Base-by-base conservation (phyloP, 345 rosid genomes). In the Erodium maritimum region DNA sequence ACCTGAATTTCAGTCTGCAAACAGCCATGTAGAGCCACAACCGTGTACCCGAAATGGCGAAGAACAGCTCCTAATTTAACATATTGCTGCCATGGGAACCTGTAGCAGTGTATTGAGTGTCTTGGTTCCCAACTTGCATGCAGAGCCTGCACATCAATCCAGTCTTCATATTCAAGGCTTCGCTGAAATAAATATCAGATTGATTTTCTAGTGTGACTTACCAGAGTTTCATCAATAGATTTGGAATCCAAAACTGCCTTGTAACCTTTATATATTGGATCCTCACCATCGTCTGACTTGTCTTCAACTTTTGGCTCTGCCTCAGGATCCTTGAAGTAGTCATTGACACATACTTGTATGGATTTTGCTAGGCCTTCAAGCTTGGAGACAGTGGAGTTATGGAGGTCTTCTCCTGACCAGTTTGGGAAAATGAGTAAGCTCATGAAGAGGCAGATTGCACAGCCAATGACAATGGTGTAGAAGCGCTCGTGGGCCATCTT, bases 331-430 rank as follows among this genome's bases (percentile, higher is more conserved):
- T 68, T 74, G 51, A 87, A 90, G 64, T 85, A 90, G 54, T 79
- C 89, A 34, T 61, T 61, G 19, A 87, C 94, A 60, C 94, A 90
- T 52, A 77, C 97, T 77, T 86, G 83, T 5, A 88, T 84, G 23
- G 82, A 84, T 34, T 67, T 77, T 18, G 89, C 90, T 1, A 88
- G 84, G 23, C 86, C 87, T 80, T 81, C 84, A 33, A 91, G 84
- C 77, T 86, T 91, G 65, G 55, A 67, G 0, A 77, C 81, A 1
- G 95, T 86, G 62, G 84, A 73, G 33, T 76, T 81, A 34, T 91
- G 96, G 24, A 91, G 87, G 69, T 86, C 89, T 68, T 86, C 87
- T 14, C 95, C 89, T 0, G 99, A 88, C 99, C 96, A 93, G 66
- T 58, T 80, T 0, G 96, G 99, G 55, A 84, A 80, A 33, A 89